These are phyloP conservation scores for Spinacia oleracea DNA, from an alignment of 179 eudicot species.

Conservation along the genomic window DNA sequence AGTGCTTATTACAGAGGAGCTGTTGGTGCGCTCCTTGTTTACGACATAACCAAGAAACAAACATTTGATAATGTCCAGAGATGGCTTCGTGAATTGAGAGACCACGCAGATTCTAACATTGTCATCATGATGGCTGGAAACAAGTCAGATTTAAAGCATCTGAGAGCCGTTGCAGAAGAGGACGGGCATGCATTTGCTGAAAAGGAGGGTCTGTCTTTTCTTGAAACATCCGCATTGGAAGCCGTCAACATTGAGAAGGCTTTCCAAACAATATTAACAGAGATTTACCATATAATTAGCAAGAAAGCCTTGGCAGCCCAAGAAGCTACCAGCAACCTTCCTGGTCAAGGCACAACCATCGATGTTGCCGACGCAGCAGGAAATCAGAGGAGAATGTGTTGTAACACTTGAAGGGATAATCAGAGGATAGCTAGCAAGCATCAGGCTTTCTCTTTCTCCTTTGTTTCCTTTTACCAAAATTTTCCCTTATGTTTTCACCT, in stretches of 20 bases:
- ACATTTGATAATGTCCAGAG: slow-evolving; percentile 84
- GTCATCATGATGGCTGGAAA: slow-evolving; percentile 98
- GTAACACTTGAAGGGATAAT: slow-evolving; percentile 38
- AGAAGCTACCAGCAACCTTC: slow-evolving; percentile 49
- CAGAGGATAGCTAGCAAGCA: slow-evolving; percentile 31
- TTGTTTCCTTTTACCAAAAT: slow-evolving; percentile 24
- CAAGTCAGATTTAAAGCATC: slow-evolving; percentile 86
- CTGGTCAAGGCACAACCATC: slow-evolving; percentile 63
- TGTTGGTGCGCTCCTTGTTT: slow-evolving; percentile 71
- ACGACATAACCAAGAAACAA: slow-evolving; percentile 68
- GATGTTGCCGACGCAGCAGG: slow-evolving; percentile 43
- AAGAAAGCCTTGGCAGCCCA: slow-evolving; percentile 65
- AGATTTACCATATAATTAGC: slow-evolving; percentile 57
- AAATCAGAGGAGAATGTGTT: slow-evolving; percentile 48
- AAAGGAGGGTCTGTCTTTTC: slow-evolving; percentile 84
- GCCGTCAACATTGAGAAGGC: slow-evolving; percentile 80
- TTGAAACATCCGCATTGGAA: slow-evolving; percentile 92
- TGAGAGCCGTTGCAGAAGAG: slow-evolving; percentile 64
- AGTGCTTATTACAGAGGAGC: slow-evolving; percentile 93
- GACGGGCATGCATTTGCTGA: slow-evolving; percentile 79
- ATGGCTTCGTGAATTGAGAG: slow-evolving; percentile 91
- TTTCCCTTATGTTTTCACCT: slow-evolving; percentile 24
- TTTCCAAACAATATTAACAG: slow-evolving; percentile 54
- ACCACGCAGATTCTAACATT: slow-evolving; percentile 93
- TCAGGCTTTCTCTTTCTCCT: slow-evolving; percentile 30